Percentiles rank a stretch among this genome's conserved stretches.
phyloP scores from a whole-genome alignment of 805 yeast species.

The Ogataea minuta region DNA sequence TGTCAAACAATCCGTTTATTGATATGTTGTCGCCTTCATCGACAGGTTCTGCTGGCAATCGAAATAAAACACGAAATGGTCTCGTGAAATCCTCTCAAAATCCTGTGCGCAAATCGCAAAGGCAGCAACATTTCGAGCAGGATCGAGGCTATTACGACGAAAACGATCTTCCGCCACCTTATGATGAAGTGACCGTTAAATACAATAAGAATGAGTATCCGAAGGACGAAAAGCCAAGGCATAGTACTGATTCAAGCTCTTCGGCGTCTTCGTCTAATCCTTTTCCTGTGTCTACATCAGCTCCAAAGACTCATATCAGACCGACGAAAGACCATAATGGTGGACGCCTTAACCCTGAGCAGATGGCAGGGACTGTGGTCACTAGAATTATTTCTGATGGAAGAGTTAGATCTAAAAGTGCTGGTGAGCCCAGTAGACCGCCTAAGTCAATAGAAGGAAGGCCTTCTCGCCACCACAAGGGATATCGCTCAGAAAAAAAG shows the following conservation, averaged over 20 bases:
- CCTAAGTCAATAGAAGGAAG: constrained; percentile 19
- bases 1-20: constrained; percentile 54
- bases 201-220: constrained; percentile 47
- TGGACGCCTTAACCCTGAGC: constrained; percentile 21
- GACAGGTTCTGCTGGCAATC: constrained; percentile 26
- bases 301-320: constrained; percentile 7
- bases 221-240: constrained; percentile 44
- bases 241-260: constrained; percentile 17
- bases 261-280: constrained; percentile 26
- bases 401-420: constrained; percentile 33
- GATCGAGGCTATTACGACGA: constrained; percentile 26
- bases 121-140: constrained; percentile 23
- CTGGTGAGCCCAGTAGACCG: constrained; percentile 25
- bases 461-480: constrained; percentile 18
- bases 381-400: constrained; percentile 31
- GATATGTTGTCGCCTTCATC: constrained; percentile 44
- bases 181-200: constrained; percentile 61
- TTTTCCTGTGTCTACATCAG: constrained; percentile 22
- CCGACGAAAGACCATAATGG: constrained; percentile 24
- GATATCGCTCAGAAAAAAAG: constrained; percentile 21
- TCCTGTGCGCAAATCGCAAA: constrained; percentile 18
- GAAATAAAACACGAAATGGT: constrained; percentile 30
- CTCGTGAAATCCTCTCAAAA: constrained; percentile 25
- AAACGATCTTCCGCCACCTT: constrained; percentile 54
- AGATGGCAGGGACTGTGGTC: constrained; percentile 25